phyloP scores from a whole-genome alignment of 2,329 filamentous ascomycete genomes.

The Ramularia endophylla region DNA sequence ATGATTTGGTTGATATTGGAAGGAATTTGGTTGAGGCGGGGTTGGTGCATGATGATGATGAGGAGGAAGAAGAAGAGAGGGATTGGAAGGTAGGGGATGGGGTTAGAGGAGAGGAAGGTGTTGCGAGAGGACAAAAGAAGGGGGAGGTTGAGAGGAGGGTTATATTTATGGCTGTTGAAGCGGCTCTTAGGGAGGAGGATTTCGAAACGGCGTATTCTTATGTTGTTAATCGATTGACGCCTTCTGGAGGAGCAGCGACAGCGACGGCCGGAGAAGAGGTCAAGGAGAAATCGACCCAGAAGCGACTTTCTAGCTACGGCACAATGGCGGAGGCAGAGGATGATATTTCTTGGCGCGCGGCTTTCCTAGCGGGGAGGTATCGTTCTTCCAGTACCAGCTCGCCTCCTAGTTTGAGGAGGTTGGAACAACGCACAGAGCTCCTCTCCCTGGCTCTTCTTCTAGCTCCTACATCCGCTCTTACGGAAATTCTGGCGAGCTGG shows the following conservation, averaged over 20 bases:
- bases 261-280: conserved; percentile 11
- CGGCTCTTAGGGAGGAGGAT: conserved; percentile 67
- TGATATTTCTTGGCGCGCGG: conserved; percentile 72
- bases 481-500: conserved; percentile 70
- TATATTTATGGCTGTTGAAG: conserved; percentile 73
- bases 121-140: too few relatives aligned
- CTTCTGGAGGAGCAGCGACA: conserved; percentile 26
- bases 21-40: conserved; percentile 57
- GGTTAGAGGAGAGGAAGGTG: too few relatives aligned
- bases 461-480: conserved; percentile 62
- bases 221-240: conserved; percentile 61
- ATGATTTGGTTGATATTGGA: conserved; percentile 66
- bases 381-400: conserved; percentile 37
- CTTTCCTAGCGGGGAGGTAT: conserved; percentile 71
- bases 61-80: too few relatives aligned
- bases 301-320: conserved; percentile 17
- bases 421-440: conserved; percentile 77
- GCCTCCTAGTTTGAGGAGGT: conserved; percentile 57
- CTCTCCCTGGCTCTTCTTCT: conserved; percentile 69
- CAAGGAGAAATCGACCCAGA: too few relatives aligned
- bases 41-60: conserved; percentile 25
- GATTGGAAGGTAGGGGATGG: too few relatives aligned
- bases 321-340: conserved; percentile 38
- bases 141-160: conserved; percentile 57
- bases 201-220: conserved; percentile 86